Evolutionary conservation across 2,329 filamentous ascomycete species (phyloP).

Genomic region (Fusarium sp.): DNA sequence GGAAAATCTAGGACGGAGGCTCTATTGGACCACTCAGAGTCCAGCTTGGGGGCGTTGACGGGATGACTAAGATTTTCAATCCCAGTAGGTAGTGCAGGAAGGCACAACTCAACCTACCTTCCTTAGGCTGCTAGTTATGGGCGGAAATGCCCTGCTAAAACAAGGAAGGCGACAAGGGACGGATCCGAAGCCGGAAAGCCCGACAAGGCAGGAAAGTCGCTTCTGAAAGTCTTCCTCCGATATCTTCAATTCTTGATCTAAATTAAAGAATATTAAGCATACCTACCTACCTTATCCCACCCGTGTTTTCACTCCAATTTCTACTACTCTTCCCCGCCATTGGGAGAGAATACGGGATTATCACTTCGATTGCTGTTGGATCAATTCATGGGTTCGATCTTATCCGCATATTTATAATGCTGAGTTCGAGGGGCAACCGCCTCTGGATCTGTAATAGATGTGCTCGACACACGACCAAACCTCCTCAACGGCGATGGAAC

Average conservation of each 20-base stretch:
- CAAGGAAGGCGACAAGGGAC: conserved; percentile 16
- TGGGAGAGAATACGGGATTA: not conserved
- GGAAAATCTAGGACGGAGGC: conserved; percentile 46
- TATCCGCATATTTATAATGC: conserved; percentile 38
- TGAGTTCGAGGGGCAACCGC: conserved; percentile 48
- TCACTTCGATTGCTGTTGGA: not conserved
- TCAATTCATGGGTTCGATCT: conserved; percentile 8
- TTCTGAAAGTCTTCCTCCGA: conserved; percentile 5
- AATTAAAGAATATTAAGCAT: not conserved
- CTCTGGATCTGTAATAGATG: conserved; percentile 73
- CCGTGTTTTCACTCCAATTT: not conserved
- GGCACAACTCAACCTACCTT: not conserved
- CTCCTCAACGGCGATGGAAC: conserved; percentile 52
- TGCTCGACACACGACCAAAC: conserved; percentile 54
- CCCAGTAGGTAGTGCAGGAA: not conserved
- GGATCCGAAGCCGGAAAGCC: conserved; percentile 32
- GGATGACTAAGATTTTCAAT: conserved; percentile 31
- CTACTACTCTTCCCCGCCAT: not conserved
- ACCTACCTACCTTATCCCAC: not conserved
- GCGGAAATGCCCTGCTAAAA: conserved; percentile 9
- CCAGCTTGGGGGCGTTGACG: not conserved
- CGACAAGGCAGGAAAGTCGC: conserved; percentile 13
- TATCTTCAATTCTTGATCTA: conserved; percentile 20
- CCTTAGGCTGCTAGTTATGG: not conserved
- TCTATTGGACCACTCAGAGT: conserved; percentile 33